These are phyloP conservation scores for Penicillium parvum DNA, from an alignment of 495 filamentous ascomycete species.

Conservation along the genomic window DNA sequence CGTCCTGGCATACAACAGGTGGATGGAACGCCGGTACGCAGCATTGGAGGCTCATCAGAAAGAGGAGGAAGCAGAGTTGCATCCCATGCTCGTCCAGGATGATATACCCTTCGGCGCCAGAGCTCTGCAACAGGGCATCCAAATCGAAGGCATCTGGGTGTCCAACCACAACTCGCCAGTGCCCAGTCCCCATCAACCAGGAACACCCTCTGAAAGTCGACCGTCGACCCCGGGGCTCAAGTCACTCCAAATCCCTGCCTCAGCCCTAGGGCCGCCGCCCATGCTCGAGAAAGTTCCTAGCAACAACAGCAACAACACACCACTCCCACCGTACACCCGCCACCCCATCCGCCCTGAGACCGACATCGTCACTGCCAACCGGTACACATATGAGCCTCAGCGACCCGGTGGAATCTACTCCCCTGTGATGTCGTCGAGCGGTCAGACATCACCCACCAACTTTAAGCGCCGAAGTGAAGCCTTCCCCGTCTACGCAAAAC, in stretches of 20 bases:
- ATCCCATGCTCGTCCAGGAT: conserved; percentile 38
- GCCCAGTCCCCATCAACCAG: conserved; percentile 22
- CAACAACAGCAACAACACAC: neutral
- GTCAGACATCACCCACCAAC: neutral
- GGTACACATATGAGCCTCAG: conserved; percentile 7
- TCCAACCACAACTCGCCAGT: conserved; percentile 55
- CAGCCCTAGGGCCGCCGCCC: neutral
- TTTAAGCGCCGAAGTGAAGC: conserved; percentile 9
- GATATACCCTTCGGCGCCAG: conserved; percentile 86
- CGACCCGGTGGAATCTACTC: conserved; percentile 5
- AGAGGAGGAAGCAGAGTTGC: conserved; percentile 31
- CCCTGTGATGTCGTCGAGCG: conserved; percentile 4
- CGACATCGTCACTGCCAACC: conserved; percentile 6
- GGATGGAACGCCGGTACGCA: conserved; percentile 60
- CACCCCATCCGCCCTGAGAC: neutral
- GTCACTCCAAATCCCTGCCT: neutral
- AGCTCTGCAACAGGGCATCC: conserved; percentile 79
- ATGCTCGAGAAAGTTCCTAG: neutral
- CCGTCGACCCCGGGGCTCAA: conserved; percentile 12
- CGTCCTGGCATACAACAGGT: conserved; percentile 54
- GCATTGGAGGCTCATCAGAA: conserved; percentile 61
- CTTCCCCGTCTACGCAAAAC: conserved; percentile 4
- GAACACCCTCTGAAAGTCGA: conserved; percentile 14
- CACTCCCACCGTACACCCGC: conserved; percentile 3
- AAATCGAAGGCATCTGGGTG: conserved; percentile 87